Evolutionary conservation across 331 rosid species (phyloP), one percentile per base, ranked within the genome.

Genomic region (Saraca asoca): DNA sequence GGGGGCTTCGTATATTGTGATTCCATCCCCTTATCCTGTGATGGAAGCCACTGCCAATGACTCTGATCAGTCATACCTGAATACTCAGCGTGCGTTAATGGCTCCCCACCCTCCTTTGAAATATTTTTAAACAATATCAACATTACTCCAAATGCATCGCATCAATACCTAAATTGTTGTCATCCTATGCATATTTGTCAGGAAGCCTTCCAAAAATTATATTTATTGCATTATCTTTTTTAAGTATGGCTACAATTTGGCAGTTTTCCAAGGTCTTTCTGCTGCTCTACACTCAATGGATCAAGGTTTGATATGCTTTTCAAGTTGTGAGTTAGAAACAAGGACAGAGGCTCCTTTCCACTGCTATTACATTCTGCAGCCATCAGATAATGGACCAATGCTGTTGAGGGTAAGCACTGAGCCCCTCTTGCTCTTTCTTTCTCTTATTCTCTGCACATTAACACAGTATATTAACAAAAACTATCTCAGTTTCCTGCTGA

Each of bases 231-330:
- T n/a, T n/a, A n/a, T n/a, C n/a, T n/a, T n/a, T n/a, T 58, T 51
- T 75, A 34, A 72, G 67, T 66, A 45, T 71, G 71, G 51, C 58
- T 73, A 38, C 49, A 18, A 61, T 70, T 70, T 73, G 57, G 77
- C 85, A 89, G 96, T 85, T 80, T 86, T 82, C 68, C 83, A 13
- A 57, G 87, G 88, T 51, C 84, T 85, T 71, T 77, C 85, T 29
- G 66, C 72, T 18, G 62, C 74, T 72, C 81, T 86, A 62, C 80
- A 83, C 51, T 77, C 85, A 56, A 78, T 79, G 76, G 87, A 83
- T 73, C 93, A 86, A 67, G 93, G 87, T 42, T 83, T 86, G 79
- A 59, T 86, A 54, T 86, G 89, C 80, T 73, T 77, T 62, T 76
- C 85, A 63, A 73, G 52, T 67, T 73, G 71, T 67, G 84, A 83